Evolutionary conservation across 2,329 filamentous ascomycete species (phyloP), one percentile per base, ranked within the genome.

Genomic region (Alternaria postmessia): DNA sequence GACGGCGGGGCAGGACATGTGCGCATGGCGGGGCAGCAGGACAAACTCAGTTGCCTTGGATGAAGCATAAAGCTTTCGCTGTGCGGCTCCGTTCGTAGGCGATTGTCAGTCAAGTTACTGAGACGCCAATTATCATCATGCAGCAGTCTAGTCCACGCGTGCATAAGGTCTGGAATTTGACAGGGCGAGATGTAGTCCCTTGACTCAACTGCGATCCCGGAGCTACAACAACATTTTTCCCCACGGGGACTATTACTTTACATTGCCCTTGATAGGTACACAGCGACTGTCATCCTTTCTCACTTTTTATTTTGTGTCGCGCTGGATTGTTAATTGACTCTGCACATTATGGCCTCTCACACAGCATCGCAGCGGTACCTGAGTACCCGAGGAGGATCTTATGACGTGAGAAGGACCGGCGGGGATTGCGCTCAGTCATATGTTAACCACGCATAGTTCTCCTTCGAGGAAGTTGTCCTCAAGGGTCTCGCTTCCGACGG

Each of bases 381-480:
- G 57, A 88, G 86, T 71, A 89, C 87, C 20, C 80, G 87, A 65
- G 87, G 87, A 67, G 87, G 86, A 61, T 87, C 84, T 26, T 88
- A 88, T 76, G 85, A 86, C 71, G 87, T 88, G 81, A 70, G 83
- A 51, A 38, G 49, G 55, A 30, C 38, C 38, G 26, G 47, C 59
- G 61, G 39, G 44, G 46, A 32, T n/a, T 47, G 18, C 24, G 36
- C 32, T 48, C 49, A 30, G 47, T 49, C 38, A 55, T 20, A 18
- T 63, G 51, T 68, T 74, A 51, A 75, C 59, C 28, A 16, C 20
- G n/a, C 47, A 41, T 64, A 94, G 91, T 86, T 96, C 69, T 94
- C 92, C 53, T 97, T 97, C 78, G 94, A 97, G 80, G 89, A 93
- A 54, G 93, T 93, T 47, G 93, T 97, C 41, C 85, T 97, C 66